Conservation (phyloP, 768 basidiomycete species). For the Daedalea quercina region DNA sequence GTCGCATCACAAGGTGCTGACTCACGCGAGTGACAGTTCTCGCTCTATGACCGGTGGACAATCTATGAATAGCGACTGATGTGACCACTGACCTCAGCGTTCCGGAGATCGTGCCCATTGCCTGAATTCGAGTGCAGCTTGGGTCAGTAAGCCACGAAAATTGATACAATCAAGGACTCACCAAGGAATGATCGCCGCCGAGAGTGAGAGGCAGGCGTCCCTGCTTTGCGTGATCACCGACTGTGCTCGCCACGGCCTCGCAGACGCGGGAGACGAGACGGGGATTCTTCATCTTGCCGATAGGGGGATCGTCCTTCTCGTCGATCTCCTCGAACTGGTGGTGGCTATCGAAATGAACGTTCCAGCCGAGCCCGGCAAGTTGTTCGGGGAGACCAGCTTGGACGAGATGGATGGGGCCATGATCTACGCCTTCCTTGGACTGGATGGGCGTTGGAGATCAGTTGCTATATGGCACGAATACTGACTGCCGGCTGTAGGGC, state of each 20-base stretch:
- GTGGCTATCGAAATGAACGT: constrained; percentile 84
- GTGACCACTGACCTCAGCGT: constrained; percentile 62
- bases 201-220: constrained; percentile 86
- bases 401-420: constrained; percentile 84
- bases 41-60: not conserved
- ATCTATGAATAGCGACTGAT: not conserved
- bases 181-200: constrained; percentile 95
- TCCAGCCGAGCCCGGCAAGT: constrained; percentile 77
- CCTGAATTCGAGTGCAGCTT: constrained; percentile 31
- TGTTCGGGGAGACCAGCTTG: constrained; percentile 79
- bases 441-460: constrained; percentile 24
- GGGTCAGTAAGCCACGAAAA: too few species aligned
- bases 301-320: constrained; percentile 62
- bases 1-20: too few species aligned
- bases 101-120: constrained; percentile 93
- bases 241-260: constrained; percentile 67
- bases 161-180: constrained; percentile 28
- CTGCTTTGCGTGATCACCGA: constrained; percentile 68
- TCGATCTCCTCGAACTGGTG: constrained; percentile 80
- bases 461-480: constrained; percentile 6
- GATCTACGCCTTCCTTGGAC: constrained; percentile 77
- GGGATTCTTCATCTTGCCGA: constrained; percentile 89
- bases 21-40: too few species aligned
- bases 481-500: too few species aligned
- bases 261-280: constrained; percentile 79